Percentiles rank a stretch among this genome's conserved stretches.
Evolutionary conservation across 2,329 filamentous ascomycete genomes (phyloP).

Genomic region (Samsoniella hepiali): DNA sequence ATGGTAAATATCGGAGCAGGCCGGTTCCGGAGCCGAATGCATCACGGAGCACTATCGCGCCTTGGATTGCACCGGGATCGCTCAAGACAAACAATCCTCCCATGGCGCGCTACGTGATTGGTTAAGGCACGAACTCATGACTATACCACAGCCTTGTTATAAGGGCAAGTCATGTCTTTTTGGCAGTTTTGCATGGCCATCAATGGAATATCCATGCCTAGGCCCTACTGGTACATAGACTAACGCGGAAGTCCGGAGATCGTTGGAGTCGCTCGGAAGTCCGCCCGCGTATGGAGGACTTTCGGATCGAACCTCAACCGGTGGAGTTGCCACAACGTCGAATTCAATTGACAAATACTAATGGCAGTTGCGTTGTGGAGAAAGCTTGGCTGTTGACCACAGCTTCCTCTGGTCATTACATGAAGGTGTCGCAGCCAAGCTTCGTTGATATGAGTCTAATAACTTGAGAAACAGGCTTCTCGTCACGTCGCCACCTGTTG

Average conservation of each 20-base stretch:
- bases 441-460: not conserved
- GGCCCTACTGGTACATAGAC: too few species aligned
- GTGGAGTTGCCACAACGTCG: too few species aligned
- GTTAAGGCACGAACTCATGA: not conserved
- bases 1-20: not conserved
- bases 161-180: not conserved
- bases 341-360: not conserved
- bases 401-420: not conserved
- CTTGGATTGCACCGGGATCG: not conserved
- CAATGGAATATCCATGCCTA: not conserved
- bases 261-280: too few species aligned
- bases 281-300: too few species aligned
- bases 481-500: not conserved
- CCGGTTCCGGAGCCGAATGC: not conserved
- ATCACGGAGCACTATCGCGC: not conserved
- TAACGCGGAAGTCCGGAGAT: too few species aligned
- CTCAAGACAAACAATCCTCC: not conserved
- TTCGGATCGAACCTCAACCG: too few species aligned
- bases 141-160: not conserved
- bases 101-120: not conserved
- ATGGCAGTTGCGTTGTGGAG: not conserved
- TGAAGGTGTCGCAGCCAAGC: not conserved
- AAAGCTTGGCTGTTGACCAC: not conserved
- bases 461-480: not conserved
- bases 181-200: not conserved